Percentiles rank a stretch among this genome's conserved stretches.
Evolutionary conservation across 805 yeast species (phyloP).

Genomic region (Priceomyces medius): DNA sequence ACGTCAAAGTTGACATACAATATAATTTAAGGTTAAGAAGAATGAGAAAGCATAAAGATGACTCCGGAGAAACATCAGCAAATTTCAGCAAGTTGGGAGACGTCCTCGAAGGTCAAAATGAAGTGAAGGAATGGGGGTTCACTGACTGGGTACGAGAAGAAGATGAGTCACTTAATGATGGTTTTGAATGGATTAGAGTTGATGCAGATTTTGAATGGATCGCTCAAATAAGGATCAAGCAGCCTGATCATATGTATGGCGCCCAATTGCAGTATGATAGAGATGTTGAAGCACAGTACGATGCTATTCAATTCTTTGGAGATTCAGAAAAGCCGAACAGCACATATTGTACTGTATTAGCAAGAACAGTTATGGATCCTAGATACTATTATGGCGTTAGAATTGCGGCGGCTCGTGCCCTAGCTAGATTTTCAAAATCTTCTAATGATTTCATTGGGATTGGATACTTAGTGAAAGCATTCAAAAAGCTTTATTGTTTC

Average conservation of each 20-base stretch:
- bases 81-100: slow-evolving; percentile 69
- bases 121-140: slow-evolving; percentile 68
- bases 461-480: slow-evolving; percentile 67
- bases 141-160: slow-evolving; percentile 69
- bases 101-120: slow-evolving; percentile 59
- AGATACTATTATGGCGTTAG: slow-evolving; percentile 89
- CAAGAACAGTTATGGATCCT: slow-evolving; percentile 78
- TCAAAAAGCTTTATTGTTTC: slow-evolving; percentile 70
- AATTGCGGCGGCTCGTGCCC: slow-evolving; percentile 78
- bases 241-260: slow-evolving; percentile 92
- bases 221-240: slow-evolving; percentile 73
- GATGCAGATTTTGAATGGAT: slow-evolving; percentile 99
- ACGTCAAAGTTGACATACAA: slow-evolving; percentile 87
- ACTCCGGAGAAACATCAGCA: slow-evolving; percentile 35
- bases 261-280: slow-evolving; percentile 93
- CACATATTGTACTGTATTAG: slow-evolving; percentile 71
- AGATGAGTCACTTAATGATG: slow-evolving; percentile 75
- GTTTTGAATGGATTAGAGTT: slow-evolving; percentile 97
- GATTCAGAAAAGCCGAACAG: slow-evolving; percentile 54
- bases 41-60: slow-evolving; percentile 60
- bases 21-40: slow-evolving; percentile 92
- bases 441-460: slow-evolving; percentile 70
- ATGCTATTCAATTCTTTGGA: slow-evolving; percentile 74
- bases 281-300: slow-evolving; percentile 93
- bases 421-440: slow-evolving; percentile 64